A percentile compares a stretch with the other conserved stretches of the same genome.
phyloP scores from a whole-genome alignment of 1,139 yeast genomes.

The Yamadazyma dushanensis region DNA sequence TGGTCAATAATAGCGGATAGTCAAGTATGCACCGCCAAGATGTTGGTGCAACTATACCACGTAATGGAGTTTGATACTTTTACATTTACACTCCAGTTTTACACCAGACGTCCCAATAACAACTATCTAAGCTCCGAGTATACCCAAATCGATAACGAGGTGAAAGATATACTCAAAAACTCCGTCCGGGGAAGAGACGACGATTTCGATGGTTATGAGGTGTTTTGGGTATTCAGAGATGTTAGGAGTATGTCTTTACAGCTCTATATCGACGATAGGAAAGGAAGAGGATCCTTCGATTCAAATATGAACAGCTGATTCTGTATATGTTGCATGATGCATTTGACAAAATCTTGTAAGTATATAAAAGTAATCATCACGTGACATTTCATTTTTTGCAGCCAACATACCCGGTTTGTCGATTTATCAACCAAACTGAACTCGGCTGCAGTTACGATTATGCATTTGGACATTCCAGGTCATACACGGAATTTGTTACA shows the following conservation, averaged over 20 bases:
- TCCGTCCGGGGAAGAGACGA: conserved; percentile 16
- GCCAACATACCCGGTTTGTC: no score
- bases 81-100: conserved; percentile 17
- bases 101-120: conserved; percentile 15
- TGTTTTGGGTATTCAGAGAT: conserved; percentile 26
- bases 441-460: no score
- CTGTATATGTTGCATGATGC: no score
- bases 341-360: no score
- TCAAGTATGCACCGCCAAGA: conserved; percentile 18
- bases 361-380: no score
- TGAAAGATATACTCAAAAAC: conserved; percentile 11
- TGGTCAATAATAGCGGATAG: conserved; percentile 23
- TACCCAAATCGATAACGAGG: conserved; percentile 12
- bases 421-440: no score
- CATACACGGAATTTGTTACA: no score
- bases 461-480: no score
- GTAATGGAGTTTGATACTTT: conserved; percentile 23
- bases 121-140: conserved; percentile 12
- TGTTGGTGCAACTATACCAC: conserved; percentile 15
- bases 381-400: no score
- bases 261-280: conserved; percentile 18
- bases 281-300: conserved; percentile 9
- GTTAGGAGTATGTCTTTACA: conserved; percentile 24
- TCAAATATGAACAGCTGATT: conserved; percentile 3
- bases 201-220: conserved; percentile 23